Conservation (phyloP, 1,284 basidiomycete genomes). For the Dichomitus squalens region DNA sequence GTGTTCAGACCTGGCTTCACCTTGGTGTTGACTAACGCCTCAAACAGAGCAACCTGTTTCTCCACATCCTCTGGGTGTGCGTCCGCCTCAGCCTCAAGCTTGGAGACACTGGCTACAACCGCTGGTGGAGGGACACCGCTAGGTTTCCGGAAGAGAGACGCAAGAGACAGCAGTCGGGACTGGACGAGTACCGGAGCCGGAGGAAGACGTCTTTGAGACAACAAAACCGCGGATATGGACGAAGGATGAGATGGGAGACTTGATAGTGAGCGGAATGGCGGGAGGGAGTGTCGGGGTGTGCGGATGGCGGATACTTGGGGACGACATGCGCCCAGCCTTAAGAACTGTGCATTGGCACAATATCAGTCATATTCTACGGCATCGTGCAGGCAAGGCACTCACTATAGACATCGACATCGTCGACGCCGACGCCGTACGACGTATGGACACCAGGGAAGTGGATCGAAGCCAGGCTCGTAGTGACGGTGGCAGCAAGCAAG, state of each 20-base stretch:
- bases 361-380: neutral
- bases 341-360: slow-evolving; percentile 24
- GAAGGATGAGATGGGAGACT: slow-evolving; percentile 12
- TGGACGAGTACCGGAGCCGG: slow-evolving; percentile 8
- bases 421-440: slow-evolving; percentile 13
- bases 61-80: slow-evolving; percentile 64
- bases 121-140: slow-evolving; percentile 59
- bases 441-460: neutral
- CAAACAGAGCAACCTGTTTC: slow-evolving; percentile 72
- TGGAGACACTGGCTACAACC: slow-evolving; percentile 66
- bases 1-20: slow-evolving; percentile 70
- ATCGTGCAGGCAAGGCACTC: neutral
- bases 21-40: slow-evolving; percentile 63
- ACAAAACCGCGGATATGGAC: slow-evolving; percentile 1
- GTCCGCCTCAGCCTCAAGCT: slow-evolving; percentile 76
- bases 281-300: slow-evolving; percentile 25
- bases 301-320: slow-evolving; percentile 29
- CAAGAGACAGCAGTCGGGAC: slow-evolving; percentile 43
- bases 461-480: neutral
- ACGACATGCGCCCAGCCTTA: slow-evolving; percentile 34
- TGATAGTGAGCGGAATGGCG: slow-evolving; percentile 32
- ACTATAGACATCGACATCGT: slow-evolving; percentile 22
- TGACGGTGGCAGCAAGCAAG: slow-evolving; percentile 10
- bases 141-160: slow-evolving; percentile 55
- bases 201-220: slow-evolving; percentile 8